A percentile compares a stretch with the other conserved stretches of the same genome.
Conservation (phyloP, 495 filamentous ascomycete genomes). For the Neurospora cerealis region DNA sequence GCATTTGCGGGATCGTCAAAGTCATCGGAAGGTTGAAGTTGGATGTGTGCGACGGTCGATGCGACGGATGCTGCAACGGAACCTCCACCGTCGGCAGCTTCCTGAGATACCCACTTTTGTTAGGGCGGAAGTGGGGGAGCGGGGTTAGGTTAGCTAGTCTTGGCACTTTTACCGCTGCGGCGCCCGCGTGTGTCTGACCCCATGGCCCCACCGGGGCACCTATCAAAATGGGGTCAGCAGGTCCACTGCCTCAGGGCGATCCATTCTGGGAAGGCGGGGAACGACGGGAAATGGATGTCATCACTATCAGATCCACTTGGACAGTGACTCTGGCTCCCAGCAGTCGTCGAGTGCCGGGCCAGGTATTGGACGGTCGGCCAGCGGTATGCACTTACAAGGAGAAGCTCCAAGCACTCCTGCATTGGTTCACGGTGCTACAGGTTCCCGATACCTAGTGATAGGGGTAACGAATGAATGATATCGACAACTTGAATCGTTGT, state of each 20-base stretch:
- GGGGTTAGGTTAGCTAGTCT: not conserved
- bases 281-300: not conserved
- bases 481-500: not conserved
- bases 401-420: not conserved
- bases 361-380: not conserved
- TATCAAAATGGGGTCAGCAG: not conserved
- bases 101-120: not conserved
- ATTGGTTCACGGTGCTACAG: not conserved
- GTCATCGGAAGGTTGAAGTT: not conserved
- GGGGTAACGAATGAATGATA: not conserved
- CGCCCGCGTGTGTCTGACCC: not conserved
- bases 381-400: not conserved
- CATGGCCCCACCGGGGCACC: not conserved
- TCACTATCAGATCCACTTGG: not conserved
- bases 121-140: not conserved
- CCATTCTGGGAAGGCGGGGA: not conserved
- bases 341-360: not conserved
- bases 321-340: not conserved
- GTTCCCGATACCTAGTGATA: not conserved
- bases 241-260: not conserved
- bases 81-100: not conserved
- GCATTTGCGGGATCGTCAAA: not conserved
- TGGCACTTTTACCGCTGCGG: not conserved
- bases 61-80: not conserved
- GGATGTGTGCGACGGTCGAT: not conserved